Evolutionary conservation across 2,329 filamentous ascomycete genomes (phyloP), one percentile per base, ranked within the genome.

Genomic region (Epicoccum sorghinum): DNA sequence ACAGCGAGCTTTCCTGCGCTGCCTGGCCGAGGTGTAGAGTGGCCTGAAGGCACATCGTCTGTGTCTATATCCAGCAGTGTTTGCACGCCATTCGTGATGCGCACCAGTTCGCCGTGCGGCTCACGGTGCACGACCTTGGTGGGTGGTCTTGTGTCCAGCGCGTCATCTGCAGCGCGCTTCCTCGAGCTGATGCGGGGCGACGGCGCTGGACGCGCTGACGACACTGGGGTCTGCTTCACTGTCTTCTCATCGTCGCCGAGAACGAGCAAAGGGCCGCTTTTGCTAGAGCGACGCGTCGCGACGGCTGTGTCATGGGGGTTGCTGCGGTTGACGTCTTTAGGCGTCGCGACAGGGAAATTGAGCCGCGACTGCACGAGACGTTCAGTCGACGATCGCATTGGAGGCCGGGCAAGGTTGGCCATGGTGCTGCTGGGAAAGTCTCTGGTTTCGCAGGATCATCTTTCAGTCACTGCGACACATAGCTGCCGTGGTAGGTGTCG

Each of bases 61-160:
- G 67, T 66, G 47, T 60, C 56, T 29, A 70, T 61, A 50, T 66
- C 61, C 44, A 79, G 71, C 27, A 64, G 52, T 18, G 65, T 71
- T 30, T 68, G 61, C 46, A 77, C 74, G 52, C 77, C 77, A 64
- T 80, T 79, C 51, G 77, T 71, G 22, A 75, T 75, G 64, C 75
- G 71, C 35, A 77, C 59, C 38, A 80, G 62, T 47, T 70, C 68
- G 50, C 74, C 77, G 65, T 78, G 73, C 47, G 77, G 76, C 60
- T 77, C 41, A 27, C 48, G 71, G 65, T 74, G 71, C 54, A 77
- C 71, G 48, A 78, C 65, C 56, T 74, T 77, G 59, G 71, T 75
- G 27, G 77, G 78, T 41, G 78, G 77, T 64, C 65, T 58, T 52
- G 67, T 61, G 43, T 60, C 35, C 27, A 52, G 46, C 33, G 60